Base-by-base conservation (phyloP, 108 stramenopile species). In the Cyclostephanos invisitatus region DNA sequence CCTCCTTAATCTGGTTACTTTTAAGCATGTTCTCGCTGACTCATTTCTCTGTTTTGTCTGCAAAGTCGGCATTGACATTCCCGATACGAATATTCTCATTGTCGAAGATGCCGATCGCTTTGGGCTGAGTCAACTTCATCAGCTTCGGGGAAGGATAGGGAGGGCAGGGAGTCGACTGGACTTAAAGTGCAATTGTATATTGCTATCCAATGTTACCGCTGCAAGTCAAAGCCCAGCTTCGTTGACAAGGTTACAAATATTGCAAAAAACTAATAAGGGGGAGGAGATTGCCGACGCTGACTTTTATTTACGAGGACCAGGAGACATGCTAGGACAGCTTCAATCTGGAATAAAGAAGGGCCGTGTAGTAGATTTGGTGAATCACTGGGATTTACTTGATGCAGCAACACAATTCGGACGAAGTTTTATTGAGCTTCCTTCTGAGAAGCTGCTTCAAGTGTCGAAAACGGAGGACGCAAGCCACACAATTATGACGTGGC, bases 31-130 rank as follows among this genome's bases (percentile, higher is more conserved):
- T 14, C 7, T 40, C 8, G 0, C 22, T 25, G 5, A 40, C 21
- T 27, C 42, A 5, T 63, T 0, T 21, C 37, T 47, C 37, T 47
- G 22, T 5, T 63, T 22, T 15, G 10, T 15, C 40, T 38, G 10
- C 20, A 5, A 47, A 78, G 85, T 85, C 54, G 87, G 87, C 3
- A 75, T 89, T 53, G 85, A 89, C 66, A 70, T 89, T 62, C 86
- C 86, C 29, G 62, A 80, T 42, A 82, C 83, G 0, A 85, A 86
- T 50, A 66, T 83, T 32, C 64, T 89, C 46, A 72, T 89, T 54
- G 69, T 89, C 18, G 68, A 78, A 68, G 72, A 84, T 50, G 81
- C 83, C 7, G 83, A 86, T 46, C 69, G 73, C 44, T 88, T 88
- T 69, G 87, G 87, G 9, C 67, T 88, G 22, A 56, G 65, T 35